Conservation (phyloP, 768 basidiomycete species). For the Lepiota venenata region DNA sequence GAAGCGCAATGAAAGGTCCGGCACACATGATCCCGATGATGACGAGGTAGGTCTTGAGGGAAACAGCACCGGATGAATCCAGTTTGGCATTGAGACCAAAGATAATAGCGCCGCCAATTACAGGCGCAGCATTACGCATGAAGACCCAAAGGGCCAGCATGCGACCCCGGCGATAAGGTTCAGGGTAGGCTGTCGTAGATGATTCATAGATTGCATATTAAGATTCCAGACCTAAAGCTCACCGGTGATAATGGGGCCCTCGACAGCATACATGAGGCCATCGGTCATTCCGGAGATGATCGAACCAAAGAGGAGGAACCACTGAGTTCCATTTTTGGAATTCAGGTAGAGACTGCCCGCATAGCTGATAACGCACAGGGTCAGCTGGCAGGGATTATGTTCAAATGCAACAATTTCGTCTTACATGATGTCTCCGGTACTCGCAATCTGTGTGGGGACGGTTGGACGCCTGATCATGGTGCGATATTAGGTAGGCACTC, state of each 20-base stretch:
- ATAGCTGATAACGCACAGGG: conserved; percentile 17
- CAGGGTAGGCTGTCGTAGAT: conserved; percentile 24
- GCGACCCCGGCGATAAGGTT: conserved; percentile 28
- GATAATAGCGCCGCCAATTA: conserved; percentile 32
- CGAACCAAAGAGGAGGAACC: conserved; percentile 32
- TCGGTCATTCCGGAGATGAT: conserved; percentile 28
- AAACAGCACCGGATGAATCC: conserved; percentile 27
- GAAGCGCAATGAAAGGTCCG: conserved; percentile 27
- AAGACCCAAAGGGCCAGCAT: conserved; percentile 33
- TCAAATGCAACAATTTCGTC: background rate
- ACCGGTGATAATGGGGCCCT: conserved; percentile 31
- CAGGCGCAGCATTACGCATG: conserved; percentile 29
- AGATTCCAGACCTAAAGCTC: background rate
- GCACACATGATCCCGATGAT: conserved; percentile 34
- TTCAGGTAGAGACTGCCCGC: conserved; percentile 30
- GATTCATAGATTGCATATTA: background rate
- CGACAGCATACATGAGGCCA: conserved; percentile 29
- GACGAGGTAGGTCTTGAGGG: conserved; percentile 28
- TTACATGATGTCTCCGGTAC: conserved; percentile 29
- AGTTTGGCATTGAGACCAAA: conserved; percentile 26
- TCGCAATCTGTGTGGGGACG: conserved; percentile 19
- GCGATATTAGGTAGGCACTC: background rate
- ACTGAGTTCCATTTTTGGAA: conserved; percentile 30
- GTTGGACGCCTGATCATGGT: background rate
- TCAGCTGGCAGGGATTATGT: background rate